phyloP scores from a whole-genome alignment of 371 early-diverging fungal genomes.

The Mucor irregularis region DNA sequence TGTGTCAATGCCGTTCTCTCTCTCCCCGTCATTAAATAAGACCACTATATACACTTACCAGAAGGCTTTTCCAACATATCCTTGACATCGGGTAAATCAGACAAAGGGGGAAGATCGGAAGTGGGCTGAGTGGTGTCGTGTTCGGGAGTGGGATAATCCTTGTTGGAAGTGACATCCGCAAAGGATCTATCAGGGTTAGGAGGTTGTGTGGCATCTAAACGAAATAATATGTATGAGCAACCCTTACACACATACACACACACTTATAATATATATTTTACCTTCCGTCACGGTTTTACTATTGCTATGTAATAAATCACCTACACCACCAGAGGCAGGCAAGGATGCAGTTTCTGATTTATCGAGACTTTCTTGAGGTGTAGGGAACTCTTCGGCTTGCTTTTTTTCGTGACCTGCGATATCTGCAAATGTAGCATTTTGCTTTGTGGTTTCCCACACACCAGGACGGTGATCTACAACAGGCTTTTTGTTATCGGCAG shows the following conservation, averaged over 20 bases:
- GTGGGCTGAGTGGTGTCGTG: conserved; percentile 7
- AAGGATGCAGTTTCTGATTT: not conserved
- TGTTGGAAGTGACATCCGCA: conserved; percentile 40
- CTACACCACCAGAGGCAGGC: conserved; percentile 31
- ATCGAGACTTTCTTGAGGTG: conserved; percentile 26
- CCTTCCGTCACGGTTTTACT: not conserved
- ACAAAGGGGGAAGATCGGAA: conserved; percentile 14
- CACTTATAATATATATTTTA: no score
- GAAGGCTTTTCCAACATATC: conserved; percentile 40
- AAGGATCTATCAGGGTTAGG: conserved; percentile 44
- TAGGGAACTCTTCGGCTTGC: conserved; percentile 33
- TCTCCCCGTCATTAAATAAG: no score
- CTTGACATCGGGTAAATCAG: conserved; percentile 42
- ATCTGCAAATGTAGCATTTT: conserved; percentile 25
- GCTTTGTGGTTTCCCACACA: conserved; percentile 18
- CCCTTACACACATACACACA: not conserved
- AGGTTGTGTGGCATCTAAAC: conserved; percentile 25
- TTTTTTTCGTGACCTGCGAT: conserved; percentile 26
- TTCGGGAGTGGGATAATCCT: conserved; percentile 36
- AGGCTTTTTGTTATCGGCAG: not conserved
- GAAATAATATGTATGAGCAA: not conserved
- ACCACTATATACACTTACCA: no score
- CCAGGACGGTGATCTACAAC: conserved; percentile 11
- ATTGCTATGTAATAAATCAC: conserved; percentile 24
- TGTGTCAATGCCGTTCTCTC: no score